These are phyloP conservation scores for Hepatocystis sp. DNA, from an alignment of 169 alveolate species.

Conservation along the genomic window DNA sequence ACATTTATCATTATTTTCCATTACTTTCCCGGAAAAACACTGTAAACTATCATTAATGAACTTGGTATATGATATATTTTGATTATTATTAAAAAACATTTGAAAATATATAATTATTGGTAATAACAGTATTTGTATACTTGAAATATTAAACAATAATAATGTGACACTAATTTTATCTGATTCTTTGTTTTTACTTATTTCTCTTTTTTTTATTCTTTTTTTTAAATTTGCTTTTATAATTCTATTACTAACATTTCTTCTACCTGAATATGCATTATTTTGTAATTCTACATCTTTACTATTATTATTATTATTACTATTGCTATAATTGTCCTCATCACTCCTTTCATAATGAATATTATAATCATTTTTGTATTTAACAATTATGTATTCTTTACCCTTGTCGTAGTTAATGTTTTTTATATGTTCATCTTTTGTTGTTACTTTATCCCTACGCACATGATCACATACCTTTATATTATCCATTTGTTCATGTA, in stretches of 20 bases:
- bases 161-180: constrained; percentile 51
- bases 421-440: too few relatives aligned
- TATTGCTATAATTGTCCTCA: neutral
- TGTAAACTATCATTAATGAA: constrained; percentile 37
- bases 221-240: neutral
- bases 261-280: neutral
- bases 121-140: constrained; percentile 35
- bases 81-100: constrained; percentile 28
- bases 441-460: too few relatives aligned
- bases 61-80: constrained; percentile 32
- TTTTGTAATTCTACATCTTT: neutral
- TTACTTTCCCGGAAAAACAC: constrained; percentile 50
- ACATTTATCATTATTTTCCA: constrained; percentile 56
- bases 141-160: constrained; percentile 34
- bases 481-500: too few relatives aligned
- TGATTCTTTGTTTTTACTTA: too few relatives aligned
- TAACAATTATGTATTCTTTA: too few relatives aligned
- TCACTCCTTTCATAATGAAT: neutral
- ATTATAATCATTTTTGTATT: too few relatives aligned
- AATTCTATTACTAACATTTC: neutral
- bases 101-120: constrained; percentile 68
- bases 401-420: too few relatives aligned
- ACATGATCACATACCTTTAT: too few relatives aligned
- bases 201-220: constrained; percentile 3
- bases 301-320: neutral